Base-by-base conservation (phyloP, 345 rosid species). In the Garcia nutans region DNA sequence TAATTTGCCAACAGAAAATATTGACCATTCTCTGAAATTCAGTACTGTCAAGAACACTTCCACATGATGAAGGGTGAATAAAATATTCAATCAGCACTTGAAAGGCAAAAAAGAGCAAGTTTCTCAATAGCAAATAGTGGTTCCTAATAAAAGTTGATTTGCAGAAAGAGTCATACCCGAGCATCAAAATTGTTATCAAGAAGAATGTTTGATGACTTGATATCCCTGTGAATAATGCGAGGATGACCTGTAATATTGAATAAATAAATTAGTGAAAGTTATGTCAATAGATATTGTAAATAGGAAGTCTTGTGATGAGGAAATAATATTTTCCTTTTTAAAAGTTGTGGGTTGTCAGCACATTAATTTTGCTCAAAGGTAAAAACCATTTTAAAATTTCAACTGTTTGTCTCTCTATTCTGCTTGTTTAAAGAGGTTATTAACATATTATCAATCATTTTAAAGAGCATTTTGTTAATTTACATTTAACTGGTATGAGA, bases 161-260 rank as follows among this genome's bases (percentile, higher is more conserved):
- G 26, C 24, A 74, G 60, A 78, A 77, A 78, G 11, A 67, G 33
- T 76, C 85, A 82, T 84, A 96, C 99, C 97, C 56, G 89, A 50
- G 99, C 97, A 74, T 96, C 98, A 74, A 90, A 96, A 76, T 90
- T 92, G 85, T 74, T 81, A 65, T 96, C 98, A 7, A 96, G 86
- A 69, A 96, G 95, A 82, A 96, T 96, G 80, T 96, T 96, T 8
- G 98, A 93, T 26, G 99, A 96, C 88, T 96, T 96, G 60, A 96
- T 92, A 82, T 96, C 99, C 81, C 99, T 86, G 86, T 96, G 98
- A 83, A 96, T 93, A 68, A 96, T 93, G 56, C 99, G 97, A 49
- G 99, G 99, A 87, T 92, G 98, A 70, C 99, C 99, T 96, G 87
- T 81, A 65, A 64, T 22, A 63, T 59, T n/a, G 8, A 70, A 41